phyloP scores from a whole-genome alignment of 306 rosid genomes.

The Bauhinia variegata region DNA sequence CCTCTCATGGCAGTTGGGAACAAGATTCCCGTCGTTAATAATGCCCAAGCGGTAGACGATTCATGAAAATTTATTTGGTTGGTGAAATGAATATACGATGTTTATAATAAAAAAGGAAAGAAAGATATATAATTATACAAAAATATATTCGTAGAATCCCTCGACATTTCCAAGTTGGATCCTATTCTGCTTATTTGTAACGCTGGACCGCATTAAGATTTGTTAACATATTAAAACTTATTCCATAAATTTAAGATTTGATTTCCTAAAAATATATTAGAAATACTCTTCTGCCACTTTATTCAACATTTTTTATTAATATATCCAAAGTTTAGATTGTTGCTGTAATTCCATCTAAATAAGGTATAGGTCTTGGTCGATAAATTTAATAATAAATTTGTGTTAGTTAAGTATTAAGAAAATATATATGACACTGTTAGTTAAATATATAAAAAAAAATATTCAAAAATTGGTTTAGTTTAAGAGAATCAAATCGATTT shows the following conservation, averaged over 20 bases:
- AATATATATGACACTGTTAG: no score
- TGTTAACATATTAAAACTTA: not conserved
- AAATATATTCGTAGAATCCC: conserved; percentile 10
- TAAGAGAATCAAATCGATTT: no score
- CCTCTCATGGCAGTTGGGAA: conserved; percentile 38
- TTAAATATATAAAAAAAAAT: not conserved
- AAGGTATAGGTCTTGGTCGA: no score
- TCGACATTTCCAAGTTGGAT: conserved; percentile 33
- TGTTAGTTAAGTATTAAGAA: no score
- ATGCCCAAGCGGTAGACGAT: conserved; percentile 28
- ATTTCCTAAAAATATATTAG: not conserved
- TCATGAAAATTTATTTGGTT: conserved; percentile 6
- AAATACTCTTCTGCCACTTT: no score
- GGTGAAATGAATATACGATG: conserved; percentile 9
- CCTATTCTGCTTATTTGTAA: conserved; percentile 23
- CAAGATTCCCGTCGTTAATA: conserved; percentile 53
- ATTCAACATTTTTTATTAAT: no score
- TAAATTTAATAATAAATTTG: no score
- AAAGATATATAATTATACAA: no score
- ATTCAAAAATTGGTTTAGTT: no score
- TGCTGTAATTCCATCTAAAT: no score
- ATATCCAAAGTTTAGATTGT: no score
- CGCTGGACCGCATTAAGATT: conserved; percentile 27
- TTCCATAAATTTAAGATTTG: no score
- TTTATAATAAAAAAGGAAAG: not conserved